A percentile compares a stretch with the other conserved stretches of the same genome.
These are phyloP conservation scores for Candolleomyces eurysporus DNA, from an alignment of 768 basidiomycete genomes.

Conservation along the genomic window DNA sequence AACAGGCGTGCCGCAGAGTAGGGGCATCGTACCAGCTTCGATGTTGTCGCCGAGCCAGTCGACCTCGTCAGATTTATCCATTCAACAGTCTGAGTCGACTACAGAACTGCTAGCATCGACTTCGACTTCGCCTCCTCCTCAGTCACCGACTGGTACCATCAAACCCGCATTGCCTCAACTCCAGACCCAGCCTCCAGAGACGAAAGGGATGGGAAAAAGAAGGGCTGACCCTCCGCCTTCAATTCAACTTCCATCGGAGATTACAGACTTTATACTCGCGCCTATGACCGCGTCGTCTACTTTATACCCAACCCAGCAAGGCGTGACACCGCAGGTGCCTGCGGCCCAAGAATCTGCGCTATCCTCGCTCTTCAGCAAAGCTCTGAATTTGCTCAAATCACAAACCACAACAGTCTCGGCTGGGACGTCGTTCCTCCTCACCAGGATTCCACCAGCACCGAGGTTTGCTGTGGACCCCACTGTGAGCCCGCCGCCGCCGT, in stretches of 20 bases:
- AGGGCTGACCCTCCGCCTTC: constrained; percentile 12
- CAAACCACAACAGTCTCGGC: background rate
- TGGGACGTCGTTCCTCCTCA: constrained; percentile 1
- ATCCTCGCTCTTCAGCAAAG: constrained; percentile 4
- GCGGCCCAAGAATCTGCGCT: background rate
- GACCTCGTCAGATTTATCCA: background rate
- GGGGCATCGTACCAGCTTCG: background rate
- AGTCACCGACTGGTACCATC: background rate
- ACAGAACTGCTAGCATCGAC: constrained; percentile 6
- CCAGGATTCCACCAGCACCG: background rate
- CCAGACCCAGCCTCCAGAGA: background rate
- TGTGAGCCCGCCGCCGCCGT: background rate
- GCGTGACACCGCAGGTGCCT: constrained; percentile 44
- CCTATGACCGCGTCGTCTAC: constrained; percentile 36
- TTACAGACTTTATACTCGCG: constrained; percentile 53
- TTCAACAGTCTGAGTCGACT: background rate
- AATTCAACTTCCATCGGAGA: constrained; percentile 29
- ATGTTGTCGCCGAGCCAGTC: background rate
- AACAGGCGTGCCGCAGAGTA: background rate
- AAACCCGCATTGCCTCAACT: background rate
- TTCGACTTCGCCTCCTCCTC: background rate
- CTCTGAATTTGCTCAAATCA: constrained; percentile 7
- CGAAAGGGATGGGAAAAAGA: constrained; percentile 25
- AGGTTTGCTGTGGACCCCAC: background rate
- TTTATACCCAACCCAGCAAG: constrained; percentile 42